Evolutionary conservation across 345 rosid genomes (phyloP), one percentile per base, ranked within the genome.

Genomic region (Gossypium australe): DNA sequence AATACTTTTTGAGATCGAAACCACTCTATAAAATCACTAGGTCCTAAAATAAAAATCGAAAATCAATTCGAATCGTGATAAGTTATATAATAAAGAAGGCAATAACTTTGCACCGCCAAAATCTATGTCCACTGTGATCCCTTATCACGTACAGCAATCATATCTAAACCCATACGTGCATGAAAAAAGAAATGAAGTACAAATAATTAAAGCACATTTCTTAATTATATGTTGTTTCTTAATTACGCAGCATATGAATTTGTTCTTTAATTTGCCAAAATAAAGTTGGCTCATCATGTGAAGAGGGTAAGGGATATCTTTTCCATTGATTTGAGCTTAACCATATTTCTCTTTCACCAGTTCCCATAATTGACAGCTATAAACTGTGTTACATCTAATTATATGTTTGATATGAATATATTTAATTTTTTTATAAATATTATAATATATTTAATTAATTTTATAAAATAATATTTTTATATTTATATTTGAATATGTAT

Each of bases 1-100:
- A 49, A 79, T 71, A 86, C 84, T 82, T 25, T 66, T 82, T 62
- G 88, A 85, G 87, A 88, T 88, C 79, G 44, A 82, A 82, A 70
- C 78, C 81, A 73, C 22, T 77, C 78, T 12, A 22, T 11, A 71
- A 38, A 38, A 56, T 58, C 67, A 57, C 75, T 44, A 44, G 66
- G 41, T 72, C 55, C 41, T 16, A 52, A 2, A 48, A 48, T 48
- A 0, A 34, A 34, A 34, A 34, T 34, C 20, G 20, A 20, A 20
- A 20, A 20, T 20, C 0, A 20, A 20, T 20, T 20, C 20, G 3
- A 48, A 48, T 48, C 0, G 52, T 13, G 1, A 12, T 48, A 48
- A 48, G 4, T 48, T 3, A 48, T 48, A 48, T 48, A 9, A 10
- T 2, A 13, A 4, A 48, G 0, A 49, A 49, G 52, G 52, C 53